Conservation (phyloP, 176 grass and related monocot species). For the Avena insularis region DNA sequence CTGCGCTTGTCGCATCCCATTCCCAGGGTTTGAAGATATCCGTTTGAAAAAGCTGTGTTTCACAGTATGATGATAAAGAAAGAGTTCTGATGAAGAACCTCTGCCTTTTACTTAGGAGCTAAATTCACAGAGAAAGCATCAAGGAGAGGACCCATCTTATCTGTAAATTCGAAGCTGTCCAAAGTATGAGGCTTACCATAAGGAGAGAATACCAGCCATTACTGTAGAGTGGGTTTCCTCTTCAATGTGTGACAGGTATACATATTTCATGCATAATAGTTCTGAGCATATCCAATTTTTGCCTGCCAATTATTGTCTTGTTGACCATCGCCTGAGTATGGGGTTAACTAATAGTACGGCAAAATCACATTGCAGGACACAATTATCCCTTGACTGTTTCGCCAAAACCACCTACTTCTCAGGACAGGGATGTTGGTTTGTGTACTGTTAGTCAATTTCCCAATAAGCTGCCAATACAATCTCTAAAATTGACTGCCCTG, state of each 20-base stretch:
- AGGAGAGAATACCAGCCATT: slow-evolving; percentile 58
- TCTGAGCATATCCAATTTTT: slow-evolving; percentile 36
- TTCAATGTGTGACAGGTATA: slow-evolving; percentile 81
- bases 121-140: slow-evolving; percentile 70
- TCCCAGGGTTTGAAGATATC: slow-evolving; percentile 70
- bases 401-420: slow-evolving; percentile 54
- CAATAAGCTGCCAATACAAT: slow-evolving; percentile 50
- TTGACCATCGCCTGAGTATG: slow-evolving; percentile 18
- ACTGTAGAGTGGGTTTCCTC: slow-evolving; percentile 86
- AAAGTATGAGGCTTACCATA: slow-evolving; percentile 75
- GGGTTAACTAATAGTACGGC: slow-evolving; percentile 18
- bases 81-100: slow-evolving; percentile 79
- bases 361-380: slow-evolving; percentile 60
- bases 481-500: slow-evolving; percentile 53
- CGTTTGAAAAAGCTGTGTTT: slow-evolving; percentile 76
- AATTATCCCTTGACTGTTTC: slow-evolving; percentile 73
- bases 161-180: slow-evolving; percentile 73
- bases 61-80: slow-evolving; percentile 77
- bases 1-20: slow-evolving; percentile 72
- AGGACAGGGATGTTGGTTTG: slow-evolving; percentile 71
- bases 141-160: slow-evolving; percentile 78
- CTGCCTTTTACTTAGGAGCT: slow-evolving; percentile 77
- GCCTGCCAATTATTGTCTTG: neutral
- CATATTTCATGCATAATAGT: slow-evolving; percentile 35
- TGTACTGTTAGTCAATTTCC: slow-evolving; percentile 76